Conservation (phyloP, 1,284 basidiomycete species). For the Moesziomyces globuligerus region DNA sequence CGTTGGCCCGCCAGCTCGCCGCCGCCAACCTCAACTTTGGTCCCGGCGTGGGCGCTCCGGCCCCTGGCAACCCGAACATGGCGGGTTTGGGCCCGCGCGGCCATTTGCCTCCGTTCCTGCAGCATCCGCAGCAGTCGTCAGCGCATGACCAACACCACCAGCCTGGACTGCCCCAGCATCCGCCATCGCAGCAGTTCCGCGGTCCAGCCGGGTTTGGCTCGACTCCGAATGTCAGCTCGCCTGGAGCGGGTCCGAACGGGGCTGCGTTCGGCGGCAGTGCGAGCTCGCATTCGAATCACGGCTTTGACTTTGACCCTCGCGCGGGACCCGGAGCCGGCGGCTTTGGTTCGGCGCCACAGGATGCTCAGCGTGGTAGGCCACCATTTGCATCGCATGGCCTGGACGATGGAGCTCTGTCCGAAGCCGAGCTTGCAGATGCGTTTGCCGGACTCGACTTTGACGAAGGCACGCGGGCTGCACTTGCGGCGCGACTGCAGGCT, state of each 20-base stretch:
- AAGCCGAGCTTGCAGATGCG: conserved; percentile 33
- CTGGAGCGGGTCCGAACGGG: conserved; percentile 14
- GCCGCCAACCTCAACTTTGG: conserved; percentile 30
- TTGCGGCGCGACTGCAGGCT: conserved; percentile 24
- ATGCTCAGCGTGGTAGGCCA: conserved; percentile 1
- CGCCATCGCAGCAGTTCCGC: conserved; percentile 21
- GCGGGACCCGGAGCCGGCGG: neutral
- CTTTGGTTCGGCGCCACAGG: conserved; percentile 6
- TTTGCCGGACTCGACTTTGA: conserved; percentile 44
- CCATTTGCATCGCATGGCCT: conserved; percentile 14
- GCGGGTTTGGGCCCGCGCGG: conserved; percentile 21
- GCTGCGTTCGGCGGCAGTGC: conserved; percentile 7
- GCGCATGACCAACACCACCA: conserved; percentile 16
- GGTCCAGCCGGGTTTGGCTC: conserved; percentile 7
- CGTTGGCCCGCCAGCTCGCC: conserved; percentile 46
- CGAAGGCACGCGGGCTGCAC: conserved; percentile 16
- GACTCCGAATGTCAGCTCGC: conserved; percentile 10
- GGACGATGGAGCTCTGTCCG: conserved; percentile 17
- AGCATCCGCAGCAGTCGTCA: conserved; percentile 30
- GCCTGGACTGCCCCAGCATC: conserved; percentile 3
- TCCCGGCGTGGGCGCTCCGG: neutral
- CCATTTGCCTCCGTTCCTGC: conserved; percentile 29
- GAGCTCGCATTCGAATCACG: conserved; percentile 29
- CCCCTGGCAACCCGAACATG: conserved; percentile 6
- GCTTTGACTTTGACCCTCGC: conserved; percentile 28